Evolutionary conservation across 257 asterid species (phyloP).

Genomic region (Nicotiana benthamiana): DNA sequence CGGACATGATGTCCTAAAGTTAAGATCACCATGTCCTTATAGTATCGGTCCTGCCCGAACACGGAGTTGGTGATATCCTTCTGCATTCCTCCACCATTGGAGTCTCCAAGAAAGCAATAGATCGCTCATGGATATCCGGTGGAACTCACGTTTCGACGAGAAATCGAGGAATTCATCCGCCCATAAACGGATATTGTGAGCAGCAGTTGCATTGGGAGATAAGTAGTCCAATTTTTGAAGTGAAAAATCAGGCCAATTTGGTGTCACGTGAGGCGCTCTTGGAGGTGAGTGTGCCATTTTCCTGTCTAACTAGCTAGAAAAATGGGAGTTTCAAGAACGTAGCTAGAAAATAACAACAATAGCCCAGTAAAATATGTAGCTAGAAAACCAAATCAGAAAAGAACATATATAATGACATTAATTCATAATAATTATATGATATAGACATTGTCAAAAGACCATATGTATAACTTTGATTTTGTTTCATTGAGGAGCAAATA

Average conservation of each 20-base stretch:
- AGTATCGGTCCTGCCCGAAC: background rate
- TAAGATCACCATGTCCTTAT: conserved; percentile 47
- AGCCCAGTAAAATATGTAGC: too few species aligned
- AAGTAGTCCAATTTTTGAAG: too few species aligned
- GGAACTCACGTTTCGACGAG: conserved; percentile 66
- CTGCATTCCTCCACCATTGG: conserved; percentile 66
- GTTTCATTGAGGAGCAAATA: background rate
- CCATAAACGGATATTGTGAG: conserved; percentile 36
- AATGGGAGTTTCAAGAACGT: too few species aligned
- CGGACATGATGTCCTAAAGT: conserved; percentile 54
- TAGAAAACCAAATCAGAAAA: background rate
- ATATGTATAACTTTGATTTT: background rate
- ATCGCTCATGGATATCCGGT: conserved; percentile 76
- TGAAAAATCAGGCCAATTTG: too few species aligned
- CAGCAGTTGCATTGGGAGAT: too few species aligned
- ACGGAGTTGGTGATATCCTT: conserved; percentile 25
- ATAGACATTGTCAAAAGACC: background rate
- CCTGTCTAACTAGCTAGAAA: too few species aligned
- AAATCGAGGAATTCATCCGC: conserved; percentile 73
- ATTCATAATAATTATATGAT: background rate
- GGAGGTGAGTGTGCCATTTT: conserved; percentile 82
- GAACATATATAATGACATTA: background rate
- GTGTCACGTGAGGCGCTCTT: conserved; percentile 45
- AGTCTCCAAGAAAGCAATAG: conserved; percentile 61
- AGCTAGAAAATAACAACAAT: too few species aligned